phyloP scores from a whole-genome alignment of 768 basidiomycete species.

The Heimioporus sp. region DNA sequence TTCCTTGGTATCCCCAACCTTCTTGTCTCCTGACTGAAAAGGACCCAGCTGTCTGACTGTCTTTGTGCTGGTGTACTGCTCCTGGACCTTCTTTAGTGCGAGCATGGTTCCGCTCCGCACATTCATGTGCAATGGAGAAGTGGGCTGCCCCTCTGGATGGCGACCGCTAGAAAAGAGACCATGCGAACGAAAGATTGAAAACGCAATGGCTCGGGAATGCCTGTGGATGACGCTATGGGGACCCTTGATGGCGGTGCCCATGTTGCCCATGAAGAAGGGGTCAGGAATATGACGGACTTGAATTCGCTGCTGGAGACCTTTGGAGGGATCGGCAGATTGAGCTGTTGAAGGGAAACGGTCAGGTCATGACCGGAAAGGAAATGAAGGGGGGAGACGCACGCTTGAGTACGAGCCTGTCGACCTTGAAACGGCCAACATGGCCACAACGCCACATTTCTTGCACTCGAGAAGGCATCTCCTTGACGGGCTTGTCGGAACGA shows the following conservation, averaged over 20 bases:
- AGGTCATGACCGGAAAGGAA: constrained; percentile 2
- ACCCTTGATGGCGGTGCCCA: constrained; percentile 44
- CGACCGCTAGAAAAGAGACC: constrained; percentile 18
- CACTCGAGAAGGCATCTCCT: constrained; percentile 21
- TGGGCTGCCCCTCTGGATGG: background rate
- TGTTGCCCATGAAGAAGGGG: constrained; percentile 38
- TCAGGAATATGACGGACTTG: constrained; percentile 57
- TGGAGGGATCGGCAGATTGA: constrained; percentile 44
- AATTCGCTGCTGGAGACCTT: constrained; percentile 67
- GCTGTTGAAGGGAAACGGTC: constrained; percentile 24
- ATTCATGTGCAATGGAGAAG: constrained; percentile 19
- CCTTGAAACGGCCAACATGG: constrained; percentile 61
- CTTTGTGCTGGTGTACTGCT: constrained; percentile 72
- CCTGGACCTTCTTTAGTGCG: constrained; percentile 74
- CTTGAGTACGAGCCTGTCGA: constrained; percentile 43
- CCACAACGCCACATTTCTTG: constrained; percentile 70
- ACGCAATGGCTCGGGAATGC: constrained; percentile 76
- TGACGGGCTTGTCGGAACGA: constrained; percentile 12
- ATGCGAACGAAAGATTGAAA: constrained; percentile 74
- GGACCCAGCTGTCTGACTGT: constrained; percentile 54
- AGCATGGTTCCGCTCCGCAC: constrained; percentile 51
- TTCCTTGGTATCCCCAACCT: constrained; percentile 18
- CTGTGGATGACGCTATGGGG: constrained; percentile 75
- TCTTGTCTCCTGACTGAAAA: constrained; percentile 5
- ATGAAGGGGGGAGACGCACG: constrained; percentile 29